Evolutionary conservation across 345 rosid genomes (phyloP).

Genomic region (Populus davidiana): DNA sequence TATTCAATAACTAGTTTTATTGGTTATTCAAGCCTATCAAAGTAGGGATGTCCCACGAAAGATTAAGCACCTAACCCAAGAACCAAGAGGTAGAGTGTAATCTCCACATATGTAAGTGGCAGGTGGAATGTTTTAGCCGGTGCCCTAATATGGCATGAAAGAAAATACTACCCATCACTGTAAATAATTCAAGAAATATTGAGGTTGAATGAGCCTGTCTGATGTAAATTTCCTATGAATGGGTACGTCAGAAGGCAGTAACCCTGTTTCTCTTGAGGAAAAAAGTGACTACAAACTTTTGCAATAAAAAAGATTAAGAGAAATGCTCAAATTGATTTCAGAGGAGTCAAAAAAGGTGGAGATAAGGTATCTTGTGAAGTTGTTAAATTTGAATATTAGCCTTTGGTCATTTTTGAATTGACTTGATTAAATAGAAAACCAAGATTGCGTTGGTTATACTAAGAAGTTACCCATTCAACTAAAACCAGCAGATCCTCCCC

Average conservation of each 20-base stretch:
- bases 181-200: not conserved
- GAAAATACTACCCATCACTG: not conserved
- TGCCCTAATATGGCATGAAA: not conserved
- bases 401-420: not conserved
- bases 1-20: too few relatives aligned
- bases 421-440: not conserved
- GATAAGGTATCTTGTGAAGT: too few relatives aligned
- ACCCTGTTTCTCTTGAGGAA: not conserved
- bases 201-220: not conserved
- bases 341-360: too few relatives aligned
- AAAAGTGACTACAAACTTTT: not conserved
- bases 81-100: not conserved
- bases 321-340: not conserved
- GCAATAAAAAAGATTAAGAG: not conserved
- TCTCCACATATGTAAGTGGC: not conserved
- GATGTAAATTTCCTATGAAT: not conserved
- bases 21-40: not conserved
- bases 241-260: not conserved
- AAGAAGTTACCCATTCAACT: slow-evolving; percentile 79
- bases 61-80: not conserved
- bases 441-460: not conserved
- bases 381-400: not conserved
- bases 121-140: not conserved
- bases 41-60: not conserved
- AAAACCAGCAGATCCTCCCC: slow-evolving; percentile 64